phyloP scores from a whole-genome alignment of 306 rosid species.

The Quercus alba region DNA sequence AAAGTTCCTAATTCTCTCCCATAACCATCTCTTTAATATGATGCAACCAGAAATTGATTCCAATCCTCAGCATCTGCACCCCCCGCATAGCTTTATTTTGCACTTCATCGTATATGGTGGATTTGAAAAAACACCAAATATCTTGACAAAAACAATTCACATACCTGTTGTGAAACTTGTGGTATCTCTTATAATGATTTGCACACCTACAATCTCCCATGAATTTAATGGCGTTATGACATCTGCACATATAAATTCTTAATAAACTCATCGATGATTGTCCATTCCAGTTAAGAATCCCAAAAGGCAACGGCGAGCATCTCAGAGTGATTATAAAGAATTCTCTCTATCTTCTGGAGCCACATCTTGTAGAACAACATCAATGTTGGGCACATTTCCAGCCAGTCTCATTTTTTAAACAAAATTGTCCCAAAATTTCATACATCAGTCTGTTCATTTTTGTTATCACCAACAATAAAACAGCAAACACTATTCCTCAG shows the following conservation, averaged over 20 bases:
- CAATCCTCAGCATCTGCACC: not conserved
- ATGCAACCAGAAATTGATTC: too few species aligned
- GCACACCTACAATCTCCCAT: slow-evolving; percentile 45
- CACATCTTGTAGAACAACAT: slow-evolving; percentile 56
- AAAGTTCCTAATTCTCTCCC: not conserved
- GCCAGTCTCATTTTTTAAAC: slow-evolving; percentile 47
- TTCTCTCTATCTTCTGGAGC: slow-evolving; percentile 51
- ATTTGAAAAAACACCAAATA: slow-evolving; percentile 42
- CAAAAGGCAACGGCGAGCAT: slow-evolving; percentile 56
- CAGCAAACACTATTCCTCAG: slow-evolving; percentile 42
- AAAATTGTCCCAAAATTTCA: slow-evolving; percentile 30
- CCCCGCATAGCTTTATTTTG: not conserved
- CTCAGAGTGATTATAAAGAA: slow-evolving; percentile 50
- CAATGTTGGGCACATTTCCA: slow-evolving; percentile 48
- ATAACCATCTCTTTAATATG: not conserved
- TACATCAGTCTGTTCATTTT: slow-evolving; percentile 27
- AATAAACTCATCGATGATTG: slow-evolving; percentile 40
- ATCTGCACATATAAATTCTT: slow-evolving; percentile 59
- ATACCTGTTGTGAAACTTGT: slow-evolving; percentile 53
- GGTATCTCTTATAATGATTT: slow-evolving; percentile 50
- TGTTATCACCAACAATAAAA: slow-evolving; percentile 52
- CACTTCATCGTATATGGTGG: not conserved
- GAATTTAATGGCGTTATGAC: slow-evolving; percentile 54
- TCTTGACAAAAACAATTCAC: slow-evolving; percentile 48
- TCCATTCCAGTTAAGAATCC: slow-evolving; percentile 46